Conservation (phyloP, 257 asterid species). For the Plantago major region DNA sequence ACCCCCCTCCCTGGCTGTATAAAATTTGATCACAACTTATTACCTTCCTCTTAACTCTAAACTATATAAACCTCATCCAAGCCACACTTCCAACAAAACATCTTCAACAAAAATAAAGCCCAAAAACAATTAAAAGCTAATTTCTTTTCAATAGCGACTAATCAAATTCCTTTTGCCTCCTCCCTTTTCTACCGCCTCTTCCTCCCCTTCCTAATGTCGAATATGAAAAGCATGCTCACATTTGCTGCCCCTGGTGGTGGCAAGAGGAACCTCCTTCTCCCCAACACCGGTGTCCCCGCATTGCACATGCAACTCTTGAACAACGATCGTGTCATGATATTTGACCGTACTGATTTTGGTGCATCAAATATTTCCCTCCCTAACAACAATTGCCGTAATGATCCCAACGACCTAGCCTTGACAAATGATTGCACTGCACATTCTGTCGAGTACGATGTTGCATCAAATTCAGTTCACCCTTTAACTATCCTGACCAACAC, state of each 20-base stretch:
- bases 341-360: slow-evolving; percentile 49
- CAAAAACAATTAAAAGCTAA: background rate
- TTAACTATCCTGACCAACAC: slow-evolving; percentile 36
- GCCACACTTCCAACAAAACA: too few relatives aligned
- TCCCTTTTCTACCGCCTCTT: slow-evolving; percentile 20
- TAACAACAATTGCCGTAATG: slow-evolving; percentile 29
- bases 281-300: slow-evolving; percentile 40
- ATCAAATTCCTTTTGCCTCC: slow-evolving; percentile 8
- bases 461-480: slow-evolving; percentile 31
- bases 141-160: background rate
- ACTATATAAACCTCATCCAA: too few relatives aligned
- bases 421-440: slow-evolving; percentile 46
- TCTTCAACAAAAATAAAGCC: too few relatives aligned
- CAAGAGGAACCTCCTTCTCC: slow-evolving; percentile 32
- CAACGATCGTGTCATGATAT: slow-evolving; percentile 43
- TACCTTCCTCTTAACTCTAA: too few relatives aligned
- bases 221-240: slow-evolving; percentile 9
- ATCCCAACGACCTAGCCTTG: slow-evolving; percentile 19
- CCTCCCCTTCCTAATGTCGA: background rate
- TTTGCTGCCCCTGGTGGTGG: slow-evolving; percentile 23
- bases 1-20: too few relatives aligned
- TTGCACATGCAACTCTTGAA: slow-evolving; percentile 60
- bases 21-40: too few relatives aligned
- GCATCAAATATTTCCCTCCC: slow-evolving; percentile 40
- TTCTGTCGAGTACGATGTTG: slow-evolving; percentile 45